Evolutionary conservation across 2,329 filamentous ascomycete species (phyloP), one percentile per base, ranked within the genome.

Genomic region (Dendrostoma leiphaemia): DNA sequence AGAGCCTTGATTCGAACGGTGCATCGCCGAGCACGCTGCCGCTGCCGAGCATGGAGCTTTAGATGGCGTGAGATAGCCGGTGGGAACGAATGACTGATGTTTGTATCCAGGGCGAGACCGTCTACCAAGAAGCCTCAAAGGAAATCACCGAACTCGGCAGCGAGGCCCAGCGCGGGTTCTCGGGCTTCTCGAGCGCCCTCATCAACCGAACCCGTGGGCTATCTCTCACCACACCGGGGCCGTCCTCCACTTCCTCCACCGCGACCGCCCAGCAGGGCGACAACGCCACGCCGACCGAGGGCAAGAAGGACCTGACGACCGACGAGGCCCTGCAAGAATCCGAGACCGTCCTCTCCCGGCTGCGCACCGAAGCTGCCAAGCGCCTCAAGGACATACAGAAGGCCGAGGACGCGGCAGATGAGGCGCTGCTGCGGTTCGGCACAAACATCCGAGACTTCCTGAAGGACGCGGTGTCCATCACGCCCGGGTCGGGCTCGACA

Each of bases 381-480:
- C 84, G 91, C 45, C 76, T 97, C 56, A 94, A 90, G 66, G 91
- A 97, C 56, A 86, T 97, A 19, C 90, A 97, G 67, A 84, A 85
- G 63, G 94, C 93, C 12, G 94, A 99, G 71, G 93, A 97, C 67
- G 93, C 93, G 4, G 94, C 94, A 7, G 94, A 99, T 69, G 94
- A 97, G 70, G 94, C 94, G 0, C 82, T 99, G 9, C 76, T 97
- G 62, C 90, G 90, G 61, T 97, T 97, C 65, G 94, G 94, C 21
- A 85, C 85, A 55, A 97, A 94, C 64, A 85, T 99, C 46, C 83
- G 90, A 34, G 89, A 93, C 71, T 97, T 96, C 73, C 77, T 99
- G 59, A 84, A 87, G 49, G 93, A 99, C 61, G 94, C 94, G 48
- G 89, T 99, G 53, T 91, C 83, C 50, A 90, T 99, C 63, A 86